A percentile compares a stretch with the other conserved stretches of the same genome.
Conservation (phyloP, 2,329 filamentous ascomycete species). For the Talaromyces rugulosus region DNA sequence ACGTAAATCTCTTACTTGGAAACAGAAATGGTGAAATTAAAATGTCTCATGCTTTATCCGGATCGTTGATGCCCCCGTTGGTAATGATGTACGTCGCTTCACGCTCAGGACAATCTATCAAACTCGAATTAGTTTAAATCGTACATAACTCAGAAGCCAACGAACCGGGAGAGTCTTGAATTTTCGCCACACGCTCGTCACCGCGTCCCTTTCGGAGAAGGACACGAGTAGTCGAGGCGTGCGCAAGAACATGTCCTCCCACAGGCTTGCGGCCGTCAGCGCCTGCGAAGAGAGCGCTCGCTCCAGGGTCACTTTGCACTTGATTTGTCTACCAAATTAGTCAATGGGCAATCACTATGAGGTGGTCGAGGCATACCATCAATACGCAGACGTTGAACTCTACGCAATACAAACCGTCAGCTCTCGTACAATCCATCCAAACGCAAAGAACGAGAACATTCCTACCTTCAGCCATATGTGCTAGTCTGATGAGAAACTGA, state of each 20-base stretch:
- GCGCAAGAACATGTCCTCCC: constrained; percentile 64
- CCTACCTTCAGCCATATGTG: constrained; percentile 60
- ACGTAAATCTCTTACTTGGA: background rate
- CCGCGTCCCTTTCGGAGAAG: constrained; percentile 65
- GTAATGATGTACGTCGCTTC: constrained; percentile 69
- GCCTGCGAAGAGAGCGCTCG: constrained; percentile 62
- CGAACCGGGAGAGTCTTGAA: constrained; percentile 62
- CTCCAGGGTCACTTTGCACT: constrained; percentile 67
- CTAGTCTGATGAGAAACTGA: constrained; percentile 60
- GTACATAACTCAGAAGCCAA: background rate
- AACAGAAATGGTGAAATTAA: background rate
- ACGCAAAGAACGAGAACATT: background rate
- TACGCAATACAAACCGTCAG: constrained; percentile 20
- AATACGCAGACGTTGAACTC: constrained; percentile 66
- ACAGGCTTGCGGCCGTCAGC: constrained; percentile 65
- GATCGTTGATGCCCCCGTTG: constrained; percentile 64
- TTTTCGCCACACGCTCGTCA: constrained; percentile 66
- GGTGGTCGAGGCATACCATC: constrained; percentile 42
- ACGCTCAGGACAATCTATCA: constrained; percentile 60
- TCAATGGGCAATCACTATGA: constrained; percentile 5
- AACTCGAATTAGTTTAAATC: constrained; percentile 6
- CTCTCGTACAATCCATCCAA: background rate
- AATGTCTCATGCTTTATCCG: constrained; percentile 53
- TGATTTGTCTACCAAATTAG: constrained; percentile 56
- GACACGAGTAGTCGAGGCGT: constrained; percentile 64